Evolutionary conservation across 2,329 filamentous ascomycete species (phyloP), one percentile per base, ranked within the genome.

Genomic region (Alternaria dauci): DNA sequence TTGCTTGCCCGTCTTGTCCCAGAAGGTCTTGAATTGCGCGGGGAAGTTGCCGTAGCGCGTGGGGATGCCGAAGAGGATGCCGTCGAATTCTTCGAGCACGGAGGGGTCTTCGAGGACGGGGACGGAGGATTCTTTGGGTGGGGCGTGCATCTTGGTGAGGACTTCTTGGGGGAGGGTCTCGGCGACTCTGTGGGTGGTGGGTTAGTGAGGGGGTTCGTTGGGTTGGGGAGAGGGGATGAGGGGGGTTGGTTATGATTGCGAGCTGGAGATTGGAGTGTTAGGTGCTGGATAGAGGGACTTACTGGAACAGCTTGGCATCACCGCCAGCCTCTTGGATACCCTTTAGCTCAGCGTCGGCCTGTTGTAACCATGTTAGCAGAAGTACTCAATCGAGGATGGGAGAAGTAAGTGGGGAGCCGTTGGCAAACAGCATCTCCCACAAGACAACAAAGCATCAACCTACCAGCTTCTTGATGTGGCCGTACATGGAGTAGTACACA

Each of bases 11-110:
- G 93, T 94, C 81, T 87, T 87, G 85, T 99, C 95, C 91, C 93
- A 96, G 86, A 93, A 94, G 42, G 88, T 76, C 86, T 95, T 97
- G 91, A 91, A 97, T 83, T 99, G 95, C 18, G 90, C 92, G 50
- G 94, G 94, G 86, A 97, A 97, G 88, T 96, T 98, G 73, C 95
- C 95, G 83, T 92, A 99, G 70, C 95, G 88, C 52, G 95, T 99
- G 61, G 95, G 95, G 79, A 98, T 95, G 69, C 95, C 95, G 73
- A 98, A 87, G 67, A 99, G 89, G 84, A 97, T 89, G 69, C 84
- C 95, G 76, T 98, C 94, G 83, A 96, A 98, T 54, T 83, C 66
- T 75, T 89, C 87, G 43, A 97, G 89, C 32, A 79, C 83, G 12
- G 85, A 78, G 51, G 86, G 84, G 71, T 85, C 82, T 61, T 89